A percentile compares a stretch with the other conserved stretches of the same genome.
These are phyloP conservation scores for Cenchrus purpureus DNA, from an alignment of 176 grass and related monocot species.

Conservation along the genomic window DNA sequence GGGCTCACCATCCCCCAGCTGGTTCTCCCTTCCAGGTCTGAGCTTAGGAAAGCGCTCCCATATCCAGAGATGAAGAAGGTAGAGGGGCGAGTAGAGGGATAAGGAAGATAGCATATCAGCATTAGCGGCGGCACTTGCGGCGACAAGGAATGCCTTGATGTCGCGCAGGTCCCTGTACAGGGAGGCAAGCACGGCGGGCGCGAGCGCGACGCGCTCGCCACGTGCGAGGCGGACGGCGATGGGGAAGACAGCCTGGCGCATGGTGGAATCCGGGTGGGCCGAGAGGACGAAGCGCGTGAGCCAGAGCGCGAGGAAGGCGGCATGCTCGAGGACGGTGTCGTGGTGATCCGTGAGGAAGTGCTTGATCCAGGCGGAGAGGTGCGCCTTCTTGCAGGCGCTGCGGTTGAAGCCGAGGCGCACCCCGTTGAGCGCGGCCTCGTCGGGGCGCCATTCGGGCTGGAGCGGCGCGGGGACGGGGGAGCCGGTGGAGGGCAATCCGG, in stretches of 20 bases:
- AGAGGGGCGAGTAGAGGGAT: constrained; percentile 66
- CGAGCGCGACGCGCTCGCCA: constrained; percentile 73
- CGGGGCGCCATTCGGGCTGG: constrained; percentile 54
- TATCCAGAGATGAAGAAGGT: constrained; percentile 78
- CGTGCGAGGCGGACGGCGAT: constrained; percentile 72
- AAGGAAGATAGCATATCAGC: constrained; percentile 47
- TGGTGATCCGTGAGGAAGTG: constrained; percentile 61
- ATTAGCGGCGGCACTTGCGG: constrained; percentile 29
- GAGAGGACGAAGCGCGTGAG: constrained; percentile 81
- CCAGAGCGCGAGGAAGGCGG: constrained; percentile 87
- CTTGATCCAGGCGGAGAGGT: constrained; percentile 89
- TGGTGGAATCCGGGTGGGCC: constrained; percentile 79
- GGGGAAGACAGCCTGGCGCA: constrained; percentile 72
- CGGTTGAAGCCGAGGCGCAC: constrained; percentile 79
- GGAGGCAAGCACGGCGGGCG: constrained; percentile 68
- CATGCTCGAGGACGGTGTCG: constrained; percentile 64
- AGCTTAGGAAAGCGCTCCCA: constrained; percentile 83
- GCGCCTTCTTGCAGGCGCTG: constrained; percentile 91
- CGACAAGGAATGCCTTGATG: constrained; percentile 61
- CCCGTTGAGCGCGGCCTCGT: constrained; percentile 59
- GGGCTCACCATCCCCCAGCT: constrained; percentile 45
- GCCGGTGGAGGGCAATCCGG: constrained; percentile 57
- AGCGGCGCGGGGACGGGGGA: constrained; percentile 57
- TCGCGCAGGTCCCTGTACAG: constrained; percentile 82
- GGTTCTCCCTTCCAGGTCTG: constrained; percentile 53